phyloP scores from a whole-genome alignment of 164 flowering plant species.

The Vitis riparia region DNA sequence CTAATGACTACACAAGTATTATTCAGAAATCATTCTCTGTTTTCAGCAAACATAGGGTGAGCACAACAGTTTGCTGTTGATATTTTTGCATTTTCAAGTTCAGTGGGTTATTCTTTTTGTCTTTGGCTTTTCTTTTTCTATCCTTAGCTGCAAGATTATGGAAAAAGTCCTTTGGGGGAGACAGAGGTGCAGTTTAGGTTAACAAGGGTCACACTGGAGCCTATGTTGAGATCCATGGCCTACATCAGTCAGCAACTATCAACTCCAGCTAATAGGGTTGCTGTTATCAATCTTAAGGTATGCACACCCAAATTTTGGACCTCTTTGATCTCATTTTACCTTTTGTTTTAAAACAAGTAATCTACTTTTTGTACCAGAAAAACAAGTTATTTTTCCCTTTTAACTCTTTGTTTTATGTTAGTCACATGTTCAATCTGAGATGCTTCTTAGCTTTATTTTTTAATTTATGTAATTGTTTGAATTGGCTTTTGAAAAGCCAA shows the following conservation, averaged over 20 bases:
- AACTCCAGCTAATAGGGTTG: conserved; percentile 39
- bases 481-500: no score
- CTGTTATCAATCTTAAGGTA: conserved; percentile 51
- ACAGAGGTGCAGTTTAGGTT: conserved; percentile 40
- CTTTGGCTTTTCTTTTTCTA: background rate
- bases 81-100: background rate
- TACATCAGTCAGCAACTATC: conserved; percentile 46
- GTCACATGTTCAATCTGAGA: no score
- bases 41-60: background rate
- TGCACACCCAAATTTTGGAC: background rate
- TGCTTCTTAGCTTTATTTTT: no score
- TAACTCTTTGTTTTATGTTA: no score
- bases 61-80: background rate
- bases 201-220: conserved; percentile 38
- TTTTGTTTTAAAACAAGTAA: no score
- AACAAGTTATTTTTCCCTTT: no score
- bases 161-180: conserved; percentile 35
- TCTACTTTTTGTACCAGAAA: no score
- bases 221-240: conserved; percentile 47
- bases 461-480: no score
- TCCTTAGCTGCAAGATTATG: conserved; percentile 41
- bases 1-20: no score
- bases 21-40: no score
- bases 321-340: background rate
- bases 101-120: background rate